Conservation (phyloP, 441 rosid genomes). For the Gossypium schwendimanii region DNA sequence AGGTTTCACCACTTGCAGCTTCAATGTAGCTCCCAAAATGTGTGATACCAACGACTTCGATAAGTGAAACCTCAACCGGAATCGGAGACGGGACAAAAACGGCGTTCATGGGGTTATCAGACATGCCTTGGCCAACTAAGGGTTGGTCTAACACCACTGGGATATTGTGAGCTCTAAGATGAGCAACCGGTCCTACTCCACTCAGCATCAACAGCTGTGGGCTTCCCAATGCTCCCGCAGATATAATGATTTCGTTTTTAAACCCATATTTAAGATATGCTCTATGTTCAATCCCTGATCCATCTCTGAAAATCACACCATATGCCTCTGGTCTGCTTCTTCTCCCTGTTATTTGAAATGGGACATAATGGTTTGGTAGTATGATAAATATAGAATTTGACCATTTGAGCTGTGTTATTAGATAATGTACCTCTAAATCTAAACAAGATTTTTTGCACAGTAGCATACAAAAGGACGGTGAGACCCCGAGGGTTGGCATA, state of each 20-base stretch:
- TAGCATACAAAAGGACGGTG: constrained; percentile 57
- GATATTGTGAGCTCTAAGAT: constrained; percentile 48
- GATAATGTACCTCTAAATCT: constrained; percentile 30
- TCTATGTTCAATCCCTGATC: constrained; percentile 38
- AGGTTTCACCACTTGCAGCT: constrained; percentile 63
- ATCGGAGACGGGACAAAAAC: constrained; percentile 67
- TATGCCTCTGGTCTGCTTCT: constrained; percentile 43
- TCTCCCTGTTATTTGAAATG: constrained; percentile 20
- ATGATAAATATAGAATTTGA: too few species aligned
- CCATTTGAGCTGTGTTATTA: neutral
- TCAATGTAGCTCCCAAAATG: constrained; percentile 65
- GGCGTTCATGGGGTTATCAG: constrained; percentile 86
- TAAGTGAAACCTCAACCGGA: constrained; percentile 75
- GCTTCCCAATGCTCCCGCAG: constrained; percentile 79
- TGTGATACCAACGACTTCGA: constrained; percentile 81
- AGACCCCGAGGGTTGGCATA: constrained; percentile 53
- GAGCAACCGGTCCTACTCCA: constrained; percentile 68
- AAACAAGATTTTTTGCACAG: constrained; percentile 54
- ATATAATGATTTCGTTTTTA: constrained; percentile 48
- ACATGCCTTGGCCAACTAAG: constrained; percentile 72
- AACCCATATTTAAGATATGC: constrained; percentile 52
- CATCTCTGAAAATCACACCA: constrained; percentile 58
- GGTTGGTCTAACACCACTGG: constrained; percentile 56
- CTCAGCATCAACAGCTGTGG: constrained; percentile 83
- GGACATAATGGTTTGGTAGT: too few species aligned